Base-by-base conservation (phyloP, 148 eudicot species). In the Fagopyrum esculentum region DNA sequence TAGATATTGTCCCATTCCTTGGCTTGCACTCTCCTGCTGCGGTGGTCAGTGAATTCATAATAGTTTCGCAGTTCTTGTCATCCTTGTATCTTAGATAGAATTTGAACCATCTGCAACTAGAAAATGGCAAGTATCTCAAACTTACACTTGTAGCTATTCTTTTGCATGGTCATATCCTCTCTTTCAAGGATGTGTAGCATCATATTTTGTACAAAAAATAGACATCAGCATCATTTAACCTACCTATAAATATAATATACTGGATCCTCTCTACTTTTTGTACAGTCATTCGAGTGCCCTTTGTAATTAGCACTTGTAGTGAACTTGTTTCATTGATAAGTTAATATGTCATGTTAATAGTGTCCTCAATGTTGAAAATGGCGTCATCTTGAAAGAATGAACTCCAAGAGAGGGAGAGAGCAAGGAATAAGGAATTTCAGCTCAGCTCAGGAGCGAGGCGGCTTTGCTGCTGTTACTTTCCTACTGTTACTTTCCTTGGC, bases 1-100 rank as follows among this genome's bases (percentile, higher is more conserved):
- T 95, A 75, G 99, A 95, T 78, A 89, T 95, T 55, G 99, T 95
- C 73, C 98, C 99, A 46, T 92, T 95, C 78, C 88, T 92, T 17
- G 94, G 98, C 71, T 80, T 95, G 77, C 97, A 87, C 77, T 84
- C 94, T 64, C 98, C 99, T 35, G 97, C 97, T 51, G 92, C 90
- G 17, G 89, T 92, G 69, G 87, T 95, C 80, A 82, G 94, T 78
- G 99, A 95, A 85, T 95, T 95, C 74, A 77, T 92, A 78, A 81
- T 95, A 78, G 55, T 95, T 70, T 95, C 98, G 30, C 98, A 95
- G 76, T 88, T 95, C 77, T 78, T 95, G 80, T 86, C 90, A 79
- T 95, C 98, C 45, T 85, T 90, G 75, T 92, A 92, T 81, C 86
- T 95, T 77, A 85, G 89, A 78, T 95, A 90, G 87, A 80, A 74